Evolutionary conservation across 2,329 filamentous ascomycete genomes (phyloP).

Genomic region (Fusarium nurragi): DNA sequence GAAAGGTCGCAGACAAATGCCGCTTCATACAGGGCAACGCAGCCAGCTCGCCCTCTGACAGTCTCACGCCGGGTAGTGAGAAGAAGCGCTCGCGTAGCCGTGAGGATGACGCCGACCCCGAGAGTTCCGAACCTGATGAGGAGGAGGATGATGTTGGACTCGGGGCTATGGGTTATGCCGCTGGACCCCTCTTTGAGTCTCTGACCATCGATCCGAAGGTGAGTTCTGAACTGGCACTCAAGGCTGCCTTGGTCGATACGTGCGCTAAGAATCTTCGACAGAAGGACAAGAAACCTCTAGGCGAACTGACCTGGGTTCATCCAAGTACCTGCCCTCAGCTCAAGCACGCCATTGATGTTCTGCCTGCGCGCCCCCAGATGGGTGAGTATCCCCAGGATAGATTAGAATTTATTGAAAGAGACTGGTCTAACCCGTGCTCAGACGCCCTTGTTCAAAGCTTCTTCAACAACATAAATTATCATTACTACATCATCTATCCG

Average conservation of each 20-base stretch:
- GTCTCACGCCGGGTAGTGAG: conserved; percentile 10
- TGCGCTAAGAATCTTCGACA: not conserved
- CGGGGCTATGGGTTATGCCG: conserved; percentile 48
- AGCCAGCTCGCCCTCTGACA: conserved; percentile 29
- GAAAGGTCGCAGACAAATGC: conserved; percentile 51
- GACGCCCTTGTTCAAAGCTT: conserved; percentile 51
- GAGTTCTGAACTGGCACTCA: not conserved
- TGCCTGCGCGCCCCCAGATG: conserved; percentile 48
- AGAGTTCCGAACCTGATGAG: conserved; percentile 34
- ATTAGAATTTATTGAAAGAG: too few relatives aligned
- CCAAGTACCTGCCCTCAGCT: conserved; percentile 44
- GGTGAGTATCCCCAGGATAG: conserved; percentile 36
- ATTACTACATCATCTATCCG: conserved; percentile 52
- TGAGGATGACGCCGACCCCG: conserved; percentile 30
- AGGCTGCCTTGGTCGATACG: not conserved
- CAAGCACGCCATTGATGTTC: conserved; percentile 43
- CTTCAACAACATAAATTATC: conserved; percentile 49
- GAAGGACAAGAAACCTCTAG: conserved; percentile 28
- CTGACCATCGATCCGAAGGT: conserved; percentile 42
- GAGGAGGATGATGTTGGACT: conserved; percentile 45
- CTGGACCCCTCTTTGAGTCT: conserved; percentile 46
- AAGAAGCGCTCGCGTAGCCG: conserved; percentile 42
- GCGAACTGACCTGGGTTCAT: conserved; percentile 34
- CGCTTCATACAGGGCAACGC: conserved; percentile 44
- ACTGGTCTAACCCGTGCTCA: conserved; percentile 16